These are phyloP conservation scores for Solanum rostratum DNA, from an alignment of 257 asterid species.

Conservation along the genomic window DNA sequence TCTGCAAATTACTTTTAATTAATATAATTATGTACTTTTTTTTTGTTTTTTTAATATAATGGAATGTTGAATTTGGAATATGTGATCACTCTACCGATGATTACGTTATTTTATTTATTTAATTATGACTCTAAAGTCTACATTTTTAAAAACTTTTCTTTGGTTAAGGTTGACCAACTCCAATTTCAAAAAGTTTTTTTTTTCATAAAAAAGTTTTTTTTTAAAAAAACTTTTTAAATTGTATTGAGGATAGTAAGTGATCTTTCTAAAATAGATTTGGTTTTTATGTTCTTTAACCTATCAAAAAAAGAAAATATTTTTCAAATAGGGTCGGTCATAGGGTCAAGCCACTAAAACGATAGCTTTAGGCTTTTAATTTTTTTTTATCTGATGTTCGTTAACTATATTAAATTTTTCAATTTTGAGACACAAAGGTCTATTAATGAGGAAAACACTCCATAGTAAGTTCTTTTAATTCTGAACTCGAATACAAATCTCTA, in stretches of 20 bases:
- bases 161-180: not conserved
- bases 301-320: not conserved
- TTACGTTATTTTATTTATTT: not conserved
- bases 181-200: not conserved
- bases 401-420: not conserved
- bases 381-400: not conserved
- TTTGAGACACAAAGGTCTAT: not conserved
- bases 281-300: not conserved
- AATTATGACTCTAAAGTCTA: not conserved
- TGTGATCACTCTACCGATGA: not conserved
- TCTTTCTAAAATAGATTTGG: not conserved
- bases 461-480: not conserved
- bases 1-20: not conserved
- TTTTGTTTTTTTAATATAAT: not conserved
- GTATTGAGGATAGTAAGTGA: not conserved
- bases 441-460: not conserved
- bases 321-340: not conserved
- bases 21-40: not conserved
- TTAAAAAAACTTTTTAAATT: not conserved
- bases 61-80: not conserved
- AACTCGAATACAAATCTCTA: rapidly evolving
- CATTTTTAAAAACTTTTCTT: not conserved
- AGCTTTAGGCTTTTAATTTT: not conserved
- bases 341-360: not conserved
- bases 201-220: not conserved